Conservation (phyloP, 208 protist species). For the Endotrypanum monterogeii region DNA sequence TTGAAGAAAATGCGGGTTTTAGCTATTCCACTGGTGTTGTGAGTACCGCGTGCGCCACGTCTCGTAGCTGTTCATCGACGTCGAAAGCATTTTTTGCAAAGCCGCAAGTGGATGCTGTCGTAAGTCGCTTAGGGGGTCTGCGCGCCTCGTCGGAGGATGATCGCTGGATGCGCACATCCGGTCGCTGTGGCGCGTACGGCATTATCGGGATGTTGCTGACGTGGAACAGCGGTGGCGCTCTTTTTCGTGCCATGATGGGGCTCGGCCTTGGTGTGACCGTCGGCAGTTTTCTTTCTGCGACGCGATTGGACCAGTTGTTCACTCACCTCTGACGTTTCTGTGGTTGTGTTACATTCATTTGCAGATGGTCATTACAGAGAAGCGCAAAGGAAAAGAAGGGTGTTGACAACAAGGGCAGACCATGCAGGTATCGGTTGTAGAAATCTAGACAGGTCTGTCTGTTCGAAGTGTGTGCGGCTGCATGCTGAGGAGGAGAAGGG, state of each 20-base stretch:
- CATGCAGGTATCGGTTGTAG: background rate
- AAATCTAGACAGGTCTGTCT: background rate
- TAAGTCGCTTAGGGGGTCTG: conserved; percentile 49
- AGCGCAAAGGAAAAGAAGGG: background rate
- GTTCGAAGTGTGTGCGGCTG: background rate
- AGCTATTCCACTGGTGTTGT: background rate
- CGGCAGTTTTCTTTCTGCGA: conserved; percentile 48
- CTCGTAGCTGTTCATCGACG: background rate
- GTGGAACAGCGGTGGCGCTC: conserved; percentile 67
- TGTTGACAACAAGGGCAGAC: background rate
- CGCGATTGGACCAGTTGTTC: conserved; percentile 62
- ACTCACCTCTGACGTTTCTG: conserved; percentile 33
- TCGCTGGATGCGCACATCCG: conserved; percentile 62
- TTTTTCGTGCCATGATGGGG: conserved; percentile 69
- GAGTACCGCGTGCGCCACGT: background rate
- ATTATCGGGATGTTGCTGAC: conserved; percentile 61
- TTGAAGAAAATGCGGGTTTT: background rate
- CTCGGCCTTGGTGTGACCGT: conserved; percentile 61
- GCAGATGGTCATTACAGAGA: background rate
- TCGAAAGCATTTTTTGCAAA: conserved; percentile 44
- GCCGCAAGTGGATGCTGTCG: conserved; percentile 63
- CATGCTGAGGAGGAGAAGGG: background rate
- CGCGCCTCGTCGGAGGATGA: conserved; percentile 56
- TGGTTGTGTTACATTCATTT: background rate
- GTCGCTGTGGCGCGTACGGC: conserved; percentile 60